These are phyloP conservation scores for Colletotrichum eleusines DNA, from an alignment of 2,329 filamentous ascomycete genomes.

Conservation along the genomic window DNA sequence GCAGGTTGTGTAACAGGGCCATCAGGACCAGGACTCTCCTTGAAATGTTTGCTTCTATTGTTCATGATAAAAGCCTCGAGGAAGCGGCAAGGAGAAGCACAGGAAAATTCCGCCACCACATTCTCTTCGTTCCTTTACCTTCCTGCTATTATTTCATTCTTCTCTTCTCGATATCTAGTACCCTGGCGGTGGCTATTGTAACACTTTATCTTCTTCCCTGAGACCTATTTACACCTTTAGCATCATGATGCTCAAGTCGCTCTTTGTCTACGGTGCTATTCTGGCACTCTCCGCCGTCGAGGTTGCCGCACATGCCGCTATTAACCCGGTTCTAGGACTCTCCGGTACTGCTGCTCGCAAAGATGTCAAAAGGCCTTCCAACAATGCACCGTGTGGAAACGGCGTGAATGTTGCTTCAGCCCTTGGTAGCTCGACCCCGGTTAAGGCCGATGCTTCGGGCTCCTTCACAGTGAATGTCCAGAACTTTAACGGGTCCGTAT, in stretches of 20 bases:
- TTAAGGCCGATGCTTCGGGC: conserved; percentile 38
- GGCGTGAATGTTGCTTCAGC: conserved; percentile 24
- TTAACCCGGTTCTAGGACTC: conserved; percentile 38
- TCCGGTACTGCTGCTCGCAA: conserved; percentile 32
- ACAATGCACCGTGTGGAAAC: conserved; percentile 37
- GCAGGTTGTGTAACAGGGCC: background rate
- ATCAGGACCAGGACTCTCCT: background rate
- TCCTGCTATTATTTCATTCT: background rate
- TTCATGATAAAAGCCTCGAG: background rate
- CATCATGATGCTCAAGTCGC: background rate
- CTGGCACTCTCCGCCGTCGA: conserved; percentile 31
- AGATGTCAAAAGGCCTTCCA: conserved; percentile 33
- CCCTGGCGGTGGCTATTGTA: background rate
- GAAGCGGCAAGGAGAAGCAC: background rate
- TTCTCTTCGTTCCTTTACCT: background rate
- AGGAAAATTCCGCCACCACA: background rate
- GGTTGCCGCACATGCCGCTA: conserved; percentile 38
- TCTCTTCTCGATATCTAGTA: background rate
- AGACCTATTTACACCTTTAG: background rate
- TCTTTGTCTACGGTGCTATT: conserved; percentile 25
- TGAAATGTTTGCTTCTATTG: background rate
- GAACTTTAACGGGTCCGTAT: conserved; percentile 40
- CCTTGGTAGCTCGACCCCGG: conserved; percentile 34
- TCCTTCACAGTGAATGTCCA: conserved; percentile 36
- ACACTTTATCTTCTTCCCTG: background rate